Evolutionary conservation across 75 land plant genomes (phyloP).

Genomic region (Adiantum capillusveneris): DNA sequence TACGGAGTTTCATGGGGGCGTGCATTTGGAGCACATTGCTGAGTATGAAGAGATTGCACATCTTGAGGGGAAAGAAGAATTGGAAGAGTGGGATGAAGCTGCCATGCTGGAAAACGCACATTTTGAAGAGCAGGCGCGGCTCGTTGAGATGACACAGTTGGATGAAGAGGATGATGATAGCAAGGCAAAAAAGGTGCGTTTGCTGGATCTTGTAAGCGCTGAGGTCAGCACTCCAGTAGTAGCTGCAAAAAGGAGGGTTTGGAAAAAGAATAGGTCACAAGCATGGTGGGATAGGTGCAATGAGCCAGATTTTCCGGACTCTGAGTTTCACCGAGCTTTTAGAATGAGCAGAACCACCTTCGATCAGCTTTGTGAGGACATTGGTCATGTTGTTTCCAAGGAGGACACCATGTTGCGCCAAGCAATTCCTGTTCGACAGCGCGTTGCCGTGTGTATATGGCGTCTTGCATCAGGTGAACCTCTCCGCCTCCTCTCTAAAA

Average conservation of each 20-base stretch:
- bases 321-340: slow-evolving; percentile 68
- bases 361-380: slow-evolving; percentile 76
- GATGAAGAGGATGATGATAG: background rate
- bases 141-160: background rate
- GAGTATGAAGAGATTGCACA: background rate
- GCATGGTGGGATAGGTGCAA: slow-evolving; percentile 85
- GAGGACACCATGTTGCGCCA: slow-evolving; percentile 78
- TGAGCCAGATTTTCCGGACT: slow-evolving; percentile 71
- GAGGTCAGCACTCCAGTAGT: background rate
- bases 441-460: slow-evolving; percentile 98
- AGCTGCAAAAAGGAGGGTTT: slow-evolving; percentile 15
- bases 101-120: background rate
- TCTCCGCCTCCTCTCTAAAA: slow-evolving; percentile 74
- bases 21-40: too few relatives aligned
- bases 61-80: slow-evolving; percentile 1
- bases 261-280: slow-evolving; percentile 35
- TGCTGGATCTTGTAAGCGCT: background rate
- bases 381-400: slow-evolving; percentile 59
- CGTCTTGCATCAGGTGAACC: slow-evolving; percentile 95
- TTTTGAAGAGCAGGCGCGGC: background rate
- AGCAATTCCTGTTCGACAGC: slow-evolving; percentile 74
- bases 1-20: background rate
- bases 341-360: slow-evolving; percentile 80
- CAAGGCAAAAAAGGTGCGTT: background rate
- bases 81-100: slow-evolving; percentile 1